Conservation (phyloP, 305 asterid genomes). For the Salvia sclarea region DNA sequence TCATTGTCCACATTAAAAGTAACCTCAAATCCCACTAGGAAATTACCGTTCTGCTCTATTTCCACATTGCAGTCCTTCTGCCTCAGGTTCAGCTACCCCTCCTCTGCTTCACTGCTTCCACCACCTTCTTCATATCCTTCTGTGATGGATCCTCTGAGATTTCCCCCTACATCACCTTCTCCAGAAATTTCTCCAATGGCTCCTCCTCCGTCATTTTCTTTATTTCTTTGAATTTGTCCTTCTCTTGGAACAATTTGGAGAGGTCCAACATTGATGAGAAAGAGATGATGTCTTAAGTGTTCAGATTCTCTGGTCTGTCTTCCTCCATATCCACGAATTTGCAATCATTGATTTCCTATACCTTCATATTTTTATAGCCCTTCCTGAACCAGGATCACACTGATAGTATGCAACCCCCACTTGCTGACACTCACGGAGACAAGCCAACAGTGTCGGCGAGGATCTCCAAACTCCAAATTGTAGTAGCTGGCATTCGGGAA, state of each 20-base stretch:
- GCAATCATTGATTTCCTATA: constrained; percentile 2
- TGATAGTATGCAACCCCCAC: constrained; percentile 7
- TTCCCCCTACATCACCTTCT: constrained; percentile 44
- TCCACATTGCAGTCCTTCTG: constrained; percentile 49
- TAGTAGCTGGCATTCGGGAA: not conserved
- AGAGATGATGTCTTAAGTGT: constrained; percentile 67
- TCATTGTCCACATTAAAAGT: not conserved
- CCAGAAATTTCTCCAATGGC: constrained; percentile 49
- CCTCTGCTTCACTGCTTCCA: not conserved
- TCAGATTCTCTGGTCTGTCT: constrained; percentile 34
- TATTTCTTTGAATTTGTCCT: constrained; percentile 34
- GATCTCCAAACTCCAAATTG: not conserved
- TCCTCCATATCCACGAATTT: constrained; percentile 27
- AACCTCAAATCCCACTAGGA: constrained; percentile 35
- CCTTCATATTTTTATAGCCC: constrained; percentile 27
- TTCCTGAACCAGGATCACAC: constrained; percentile 38
- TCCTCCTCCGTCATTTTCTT: constrained; percentile 47
- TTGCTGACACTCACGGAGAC: not conserved
- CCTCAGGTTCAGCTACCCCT: constrained; percentile 33
- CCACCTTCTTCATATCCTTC: constrained; percentile 30
- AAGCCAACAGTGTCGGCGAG: not conserved
- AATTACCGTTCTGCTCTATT: constrained; percentile 47
- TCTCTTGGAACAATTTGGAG: constrained; percentile 48
- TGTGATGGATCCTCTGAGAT: constrained; percentile 46
- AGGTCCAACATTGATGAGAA: constrained; percentile 64